Base-by-base conservation (phyloP, 169 alveolate genomes). In the Plasmodium coatneyi region DNA sequence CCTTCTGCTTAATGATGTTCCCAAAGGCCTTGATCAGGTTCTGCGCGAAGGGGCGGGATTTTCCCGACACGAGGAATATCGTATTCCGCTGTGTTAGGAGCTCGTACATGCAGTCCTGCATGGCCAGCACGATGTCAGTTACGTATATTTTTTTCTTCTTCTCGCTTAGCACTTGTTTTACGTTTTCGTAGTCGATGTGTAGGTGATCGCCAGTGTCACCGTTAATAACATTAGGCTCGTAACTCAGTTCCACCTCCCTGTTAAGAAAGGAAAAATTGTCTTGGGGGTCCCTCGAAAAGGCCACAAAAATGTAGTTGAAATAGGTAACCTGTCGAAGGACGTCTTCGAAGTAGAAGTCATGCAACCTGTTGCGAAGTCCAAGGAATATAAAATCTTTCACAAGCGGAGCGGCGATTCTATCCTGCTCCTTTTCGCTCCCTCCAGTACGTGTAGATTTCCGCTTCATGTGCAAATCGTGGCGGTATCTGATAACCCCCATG, bases 11-110 rank as follows among this genome's bases (percentile, higher is more conserved):
- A 49, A 89, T 89, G 49, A 89, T 89, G 52, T 60, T 34, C 34
- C 83, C 79, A 28, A 89, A 89, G 30, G 54, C 7, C 36, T 80
- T 89, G 19, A 89, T 79, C 22, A 89, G 54, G 74, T 89, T 89
- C 82, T 89, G 94, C 3, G 94, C 80, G 22, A 89, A 89, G 4
- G 94, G 94, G 22, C 94, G 89, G 0, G 94, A 89, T 89, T 89
- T 89, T 19, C 94, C 94, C 32, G 94, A 28, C 12, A 89, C 52
- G 22, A 89, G 72, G 43, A 89, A 43, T 22, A 89, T 89, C 1
- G 94, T 89, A 14, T 78, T 79, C 39, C 19, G 32, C 34, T 80
- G 30, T 71, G 28, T 89, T 28, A 89, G 12, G 30, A 80, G 76
- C 4, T 89, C 90, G 46, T 89, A 89, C 34, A 80, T 66, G 46